Evolutionary conservation across 805 yeast genomes (phyloP).

Genomic region (Cyberlindnera saturnus): DNA sequence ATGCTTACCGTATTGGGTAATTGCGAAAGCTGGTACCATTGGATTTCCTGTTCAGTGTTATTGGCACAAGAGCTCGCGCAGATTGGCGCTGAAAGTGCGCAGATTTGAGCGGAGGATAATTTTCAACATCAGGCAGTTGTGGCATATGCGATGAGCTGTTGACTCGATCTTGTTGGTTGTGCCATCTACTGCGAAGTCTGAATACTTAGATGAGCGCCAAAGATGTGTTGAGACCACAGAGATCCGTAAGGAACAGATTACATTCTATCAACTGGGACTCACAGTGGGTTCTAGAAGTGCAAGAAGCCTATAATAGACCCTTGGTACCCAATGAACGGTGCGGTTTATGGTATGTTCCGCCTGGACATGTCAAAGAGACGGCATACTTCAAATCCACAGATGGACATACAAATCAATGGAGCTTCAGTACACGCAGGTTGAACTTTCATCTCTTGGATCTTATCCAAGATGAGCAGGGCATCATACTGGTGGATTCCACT

Average conservation of each 20-base stretch:
- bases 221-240: conserved; percentile 9
- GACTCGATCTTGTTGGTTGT: too few species aligned
- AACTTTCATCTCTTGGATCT: conserved; percentile 64
- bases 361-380: conserved; percentile 33
- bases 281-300: conserved; percentile 39
- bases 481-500: conserved; percentile 75
- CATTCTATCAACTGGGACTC: conserved; percentile 68
- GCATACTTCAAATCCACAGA: conserved; percentile 87
- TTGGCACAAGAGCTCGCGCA: too few species aligned
- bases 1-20: too few species aligned
- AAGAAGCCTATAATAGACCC: conserved; percentile 32
- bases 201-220: background rate
- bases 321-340: conserved; percentile 75
- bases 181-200: too few species aligned
- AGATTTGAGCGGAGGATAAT: too few species aligned
- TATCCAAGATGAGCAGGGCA: conserved; percentile 37
- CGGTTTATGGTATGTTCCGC: conserved; percentile 77
- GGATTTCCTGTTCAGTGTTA: too few species aligned
- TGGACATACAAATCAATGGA: conserved; percentile 83
- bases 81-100: too few species aligned
- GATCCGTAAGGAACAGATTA: conserved; percentile 52
- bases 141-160: too few species aligned
- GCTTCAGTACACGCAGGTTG: conserved; percentile 64
- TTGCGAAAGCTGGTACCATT: background rate
- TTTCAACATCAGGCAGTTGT: too few species aligned